Conservation (phyloP, 495 filamentous ascomycete species). For the Tuber aestivum region DNA sequence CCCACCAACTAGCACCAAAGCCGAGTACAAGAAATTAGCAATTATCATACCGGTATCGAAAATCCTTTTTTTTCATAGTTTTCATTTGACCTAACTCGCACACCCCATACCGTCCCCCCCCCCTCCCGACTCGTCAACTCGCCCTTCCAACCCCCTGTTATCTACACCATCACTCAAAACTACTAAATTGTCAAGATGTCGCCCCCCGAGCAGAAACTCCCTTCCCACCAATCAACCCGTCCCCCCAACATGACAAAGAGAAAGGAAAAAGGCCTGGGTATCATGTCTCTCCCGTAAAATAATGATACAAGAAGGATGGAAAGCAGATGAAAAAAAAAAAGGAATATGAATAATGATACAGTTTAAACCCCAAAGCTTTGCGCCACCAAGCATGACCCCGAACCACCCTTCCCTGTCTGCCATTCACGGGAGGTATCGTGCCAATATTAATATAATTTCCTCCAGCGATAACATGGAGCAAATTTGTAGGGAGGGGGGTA, state of each 20-base stretch:
- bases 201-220: slow-evolving; percentile 11
- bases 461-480: not conserved
- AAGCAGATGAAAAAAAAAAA: not conserved
- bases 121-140: not conserved
- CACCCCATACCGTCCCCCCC: not conserved
- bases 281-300: slow-evolving; percentile 23
- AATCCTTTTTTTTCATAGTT: slow-evolving; percentile 5
- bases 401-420: not conserved
- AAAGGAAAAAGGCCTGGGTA: not conserved
- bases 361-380: not conserved
- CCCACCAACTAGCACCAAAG: not conserved
- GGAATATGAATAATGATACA: slow-evolving; percentile 8
- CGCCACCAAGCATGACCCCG: not conserved
- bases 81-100: not conserved
- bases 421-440: not conserved
- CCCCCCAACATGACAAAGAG: not conserved
- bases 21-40: not conserved
- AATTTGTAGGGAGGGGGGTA: not conserved
- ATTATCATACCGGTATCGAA: not conserved
- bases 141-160: slow-evolving; percentile 9
- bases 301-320: slow-evolving; percentile 12
- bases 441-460: not conserved
- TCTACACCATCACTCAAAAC: slow-evolving; percentile 8
- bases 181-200: slow-evolving; percentile 12
- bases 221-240: not conserved